A percentile compares a stretch with the other conserved stretches of the same genome.
phyloP scores from a whole-genome alignment of 1,284 basidiomycete genomes.

The Anthracocystis walkeri region DNA sequence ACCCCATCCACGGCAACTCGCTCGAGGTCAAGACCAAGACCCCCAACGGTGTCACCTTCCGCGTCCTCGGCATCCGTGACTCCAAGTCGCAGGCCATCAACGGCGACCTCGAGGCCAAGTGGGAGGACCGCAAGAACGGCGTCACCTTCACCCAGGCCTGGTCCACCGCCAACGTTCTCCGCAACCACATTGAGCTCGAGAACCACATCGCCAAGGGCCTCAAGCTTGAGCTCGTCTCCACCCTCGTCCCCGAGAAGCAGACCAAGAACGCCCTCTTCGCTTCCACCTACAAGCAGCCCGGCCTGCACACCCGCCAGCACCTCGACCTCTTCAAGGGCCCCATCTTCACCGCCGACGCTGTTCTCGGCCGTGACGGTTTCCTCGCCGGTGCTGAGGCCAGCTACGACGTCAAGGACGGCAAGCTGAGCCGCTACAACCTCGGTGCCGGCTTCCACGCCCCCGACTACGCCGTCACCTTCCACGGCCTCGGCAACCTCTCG shows the following conservation, averaged over 20 bases:
- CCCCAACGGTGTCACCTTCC: conserved; percentile 74
- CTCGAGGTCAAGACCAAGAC: conserved; percentile 89
- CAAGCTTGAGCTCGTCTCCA: conserved; percentile 90
- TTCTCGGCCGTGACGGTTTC: conserved; percentile 96
- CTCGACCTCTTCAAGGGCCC: conserved; percentile 98
- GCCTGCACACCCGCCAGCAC: conserved; percentile 89
- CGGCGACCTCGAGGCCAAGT: conserved; percentile 70
- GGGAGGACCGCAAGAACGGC: conserved; percentile 68
- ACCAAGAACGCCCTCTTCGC: conserved; percentile 78
- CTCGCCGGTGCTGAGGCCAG: conserved; percentile 94
- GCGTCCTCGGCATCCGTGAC: conserved; percentile 69
- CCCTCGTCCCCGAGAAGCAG: conserved; percentile 83
- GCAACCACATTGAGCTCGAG: conserved; percentile 92
- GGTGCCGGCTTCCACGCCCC: conserved; percentile 95
- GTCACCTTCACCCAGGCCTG: conserved; percentile 75
- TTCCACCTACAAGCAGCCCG: conserved; percentile 94
- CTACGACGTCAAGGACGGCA: conserved; percentile 95
- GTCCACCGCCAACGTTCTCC: conserved; percentile 86
- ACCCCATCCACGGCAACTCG: conserved; percentile 80
- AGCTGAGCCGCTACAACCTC: conserved; percentile 89
- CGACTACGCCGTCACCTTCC: conserved; percentile 94
- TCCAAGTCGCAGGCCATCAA: conserved; percentile 67
- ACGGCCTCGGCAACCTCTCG: conserved; percentile 93
- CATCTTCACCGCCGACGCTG: conserved; percentile 88
- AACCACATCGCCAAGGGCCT: conserved; percentile 96